These are phyloP conservation scores for Darksidea phi DNA, from an alignment of 495 filamentous ascomycete species.

Conservation along the genomic window DNA sequence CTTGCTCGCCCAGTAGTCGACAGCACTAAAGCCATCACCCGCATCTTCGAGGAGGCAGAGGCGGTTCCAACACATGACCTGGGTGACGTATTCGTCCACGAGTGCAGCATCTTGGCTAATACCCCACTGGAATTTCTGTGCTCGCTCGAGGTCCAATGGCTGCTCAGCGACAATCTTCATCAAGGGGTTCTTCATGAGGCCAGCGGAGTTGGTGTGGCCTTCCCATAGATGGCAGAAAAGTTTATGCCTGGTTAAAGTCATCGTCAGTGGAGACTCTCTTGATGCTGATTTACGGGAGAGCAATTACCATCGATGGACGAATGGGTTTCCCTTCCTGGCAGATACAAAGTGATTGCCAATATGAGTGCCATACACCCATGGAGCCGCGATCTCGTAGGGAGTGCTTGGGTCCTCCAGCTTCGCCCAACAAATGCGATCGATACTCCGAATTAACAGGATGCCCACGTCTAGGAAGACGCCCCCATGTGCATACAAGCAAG, in stretches of 20 bases:
- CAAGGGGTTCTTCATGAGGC: conserved; percentile 42
- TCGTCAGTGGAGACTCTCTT: no score
- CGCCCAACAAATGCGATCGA: conserved; percentile 49
- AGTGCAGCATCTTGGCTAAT: conserved; percentile 10
- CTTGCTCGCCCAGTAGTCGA: conserved; percentile 21
- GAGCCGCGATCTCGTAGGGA: conserved; percentile 43
- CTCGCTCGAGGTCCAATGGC: not conserved
- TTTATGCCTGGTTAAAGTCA: no score
- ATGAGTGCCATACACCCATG: conserved; percentile 38
- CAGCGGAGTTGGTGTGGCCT: conserved; percentile 36
- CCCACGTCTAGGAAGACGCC: conserved; percentile 48
- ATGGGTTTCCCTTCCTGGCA: conserved; percentile 40
- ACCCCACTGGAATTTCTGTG: conserved; percentile 23
- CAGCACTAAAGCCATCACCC: conserved; percentile 25
- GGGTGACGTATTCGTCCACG: conserved; percentile 20
- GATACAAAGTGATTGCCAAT: conserved; percentile 49
- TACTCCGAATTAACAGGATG: conserved; percentile 42
- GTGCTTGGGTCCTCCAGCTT: conserved; percentile 43
- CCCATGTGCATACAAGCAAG: conserved; percentile 43
- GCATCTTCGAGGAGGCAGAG: conserved; percentile 19
- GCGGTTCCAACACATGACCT: conserved; percentile 22
- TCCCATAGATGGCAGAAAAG: conserved; percentile 45
- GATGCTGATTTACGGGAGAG: no score
- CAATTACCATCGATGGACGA: conserved; percentile 46
- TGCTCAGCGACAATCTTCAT: conserved; percentile 39